phyloP scores from a whole-genome alignment of 2,329 filamentous ascomycete species.

The Scorias spongiosa region DNA sequence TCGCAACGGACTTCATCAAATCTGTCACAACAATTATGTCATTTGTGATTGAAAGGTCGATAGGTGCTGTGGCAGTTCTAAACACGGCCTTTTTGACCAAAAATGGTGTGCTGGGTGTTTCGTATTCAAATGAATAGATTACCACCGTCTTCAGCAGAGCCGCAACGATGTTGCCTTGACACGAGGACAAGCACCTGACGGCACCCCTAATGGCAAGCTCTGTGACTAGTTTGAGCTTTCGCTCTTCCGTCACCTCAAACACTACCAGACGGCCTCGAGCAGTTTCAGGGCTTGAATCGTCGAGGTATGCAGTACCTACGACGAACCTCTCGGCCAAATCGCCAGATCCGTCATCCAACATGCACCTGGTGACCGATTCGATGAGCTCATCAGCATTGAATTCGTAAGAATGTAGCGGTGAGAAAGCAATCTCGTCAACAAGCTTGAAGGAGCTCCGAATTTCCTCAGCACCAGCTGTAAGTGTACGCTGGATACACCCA shows the following conservation, averaged over 20 bases:
- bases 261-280: conserved; percentile 68
- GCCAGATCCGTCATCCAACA: conserved; percentile 44
- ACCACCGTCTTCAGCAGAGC: conserved; percentile 76
- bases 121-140: conserved; percentile 42
- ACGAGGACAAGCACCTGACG: conserved; percentile 62
- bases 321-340: conserved; percentile 59
- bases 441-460: conserved; percentile 72
- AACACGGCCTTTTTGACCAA: conserved; percentile 62
- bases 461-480: conserved; percentile 56
- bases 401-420: conserved; percentile 55
- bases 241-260: conserved; percentile 63
- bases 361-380: conserved; percentile 67
- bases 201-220: conserved; percentile 60
- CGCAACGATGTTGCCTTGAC: conserved; percentile 66
- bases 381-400: conserved; percentile 59
- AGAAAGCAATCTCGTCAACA: conserved; percentile 80
- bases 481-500: conserved; percentile 64
- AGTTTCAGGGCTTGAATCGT: conserved; percentile 39
- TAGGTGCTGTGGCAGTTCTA: conserved; percentile 67
- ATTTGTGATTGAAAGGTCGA: conserved; percentile 61
- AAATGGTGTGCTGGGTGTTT: conserved; percentile 34
- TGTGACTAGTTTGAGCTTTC: conserved; percentile 56
- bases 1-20: conserved; percentile 78
- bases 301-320: conserved; percentile 74
- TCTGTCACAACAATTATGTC: conserved; percentile 73